Evolutionary conservation across 2,329 filamentous ascomycete species (phyloP).

Genomic region (Fusarium graminum): DNA sequence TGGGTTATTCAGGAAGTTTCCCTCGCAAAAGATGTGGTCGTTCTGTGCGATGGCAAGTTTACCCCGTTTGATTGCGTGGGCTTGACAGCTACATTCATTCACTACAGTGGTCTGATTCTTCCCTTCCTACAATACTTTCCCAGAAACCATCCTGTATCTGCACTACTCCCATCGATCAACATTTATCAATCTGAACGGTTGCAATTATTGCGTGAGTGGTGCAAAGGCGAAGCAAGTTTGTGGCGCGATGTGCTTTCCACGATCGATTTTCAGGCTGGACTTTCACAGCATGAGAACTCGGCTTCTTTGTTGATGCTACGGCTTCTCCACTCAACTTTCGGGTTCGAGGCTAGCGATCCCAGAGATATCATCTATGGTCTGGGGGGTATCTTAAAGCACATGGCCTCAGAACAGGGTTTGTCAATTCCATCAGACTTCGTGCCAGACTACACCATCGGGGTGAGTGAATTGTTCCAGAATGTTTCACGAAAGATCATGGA

Average conservation of each 20-base stretch:
- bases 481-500: slow-evolving; percentile 4
- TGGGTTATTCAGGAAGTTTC: slow-evolving; percentile 3
- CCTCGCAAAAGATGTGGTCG: not conserved
- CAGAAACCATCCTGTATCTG: not conserved
- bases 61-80: slow-evolving; percentile 6
- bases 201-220: slow-evolving; percentile 12
- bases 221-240: not conserved
- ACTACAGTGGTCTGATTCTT: slow-evolving; percentile 4
- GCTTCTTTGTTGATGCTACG: not conserved
- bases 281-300: not conserved
- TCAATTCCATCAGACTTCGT: not conserved
- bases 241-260: not conserved
- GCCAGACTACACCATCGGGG: not conserved
- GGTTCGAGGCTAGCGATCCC: not conserved
- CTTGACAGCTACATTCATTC: not conserved
- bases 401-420: not conserved
- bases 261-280: slow-evolving; percentile 4
- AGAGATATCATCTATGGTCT: slow-evolving; percentile 3
- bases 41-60: not conserved
- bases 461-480: not conserved
- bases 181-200: slow-evolving; percentile 1
- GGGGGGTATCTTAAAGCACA: slow-evolving; percentile 10
- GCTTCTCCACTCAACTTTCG: not conserved
- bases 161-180: not conserved
- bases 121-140: not conserved